Percentiles rank a stretch among this genome's conserved stretches.
Evolutionary conservation across 2,329 filamentous ascomycete species (phyloP).

Genomic region (Cytospora piceicola): DNA sequence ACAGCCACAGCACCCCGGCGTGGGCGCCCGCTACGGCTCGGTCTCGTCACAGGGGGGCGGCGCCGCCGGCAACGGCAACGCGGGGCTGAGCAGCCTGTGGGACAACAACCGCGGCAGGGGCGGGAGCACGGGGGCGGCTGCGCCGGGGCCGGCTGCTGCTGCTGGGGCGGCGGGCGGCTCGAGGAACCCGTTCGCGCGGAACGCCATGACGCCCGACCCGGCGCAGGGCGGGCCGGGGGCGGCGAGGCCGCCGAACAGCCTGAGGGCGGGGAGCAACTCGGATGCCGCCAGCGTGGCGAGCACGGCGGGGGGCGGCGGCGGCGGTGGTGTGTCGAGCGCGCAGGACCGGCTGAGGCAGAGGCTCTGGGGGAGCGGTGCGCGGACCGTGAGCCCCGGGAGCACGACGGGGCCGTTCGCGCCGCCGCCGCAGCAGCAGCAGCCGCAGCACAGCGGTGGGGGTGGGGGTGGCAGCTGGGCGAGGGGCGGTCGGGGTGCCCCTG

Average conservation of each 20-base stretch:
- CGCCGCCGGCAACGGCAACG: too few relatives aligned
- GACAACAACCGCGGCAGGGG: conserved; percentile 46
- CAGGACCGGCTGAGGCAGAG: conserved; percentile 83
- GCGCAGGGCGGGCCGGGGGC: conserved; percentile 40
- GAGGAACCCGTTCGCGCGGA: conserved; percentile 39
- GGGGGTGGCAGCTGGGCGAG: conserved; percentile 25
- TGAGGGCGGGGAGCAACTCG: conserved; percentile 65
- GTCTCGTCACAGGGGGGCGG: conserved; percentile 38
- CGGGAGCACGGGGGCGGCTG: conserved; percentile 31
- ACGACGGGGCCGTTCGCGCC: conserved; percentile 51
- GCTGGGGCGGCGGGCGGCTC: too few relatives aligned
- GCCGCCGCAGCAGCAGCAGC: conserved; percentile 39
- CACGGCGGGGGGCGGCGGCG: conserved; percentile 34
- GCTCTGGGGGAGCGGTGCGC: conserved; percentile 65
- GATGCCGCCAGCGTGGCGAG: conserved; percentile 31
- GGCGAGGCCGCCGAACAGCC: conserved; percentile 69
- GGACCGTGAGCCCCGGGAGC: conserved; percentile 58
- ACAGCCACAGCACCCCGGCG: conserved; percentile 42
- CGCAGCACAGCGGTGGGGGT: conserved; percentile 21
- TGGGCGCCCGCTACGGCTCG: conserved; percentile 59
- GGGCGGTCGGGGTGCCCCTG: conserved; percentile 33
- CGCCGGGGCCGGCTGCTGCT: too few relatives aligned
- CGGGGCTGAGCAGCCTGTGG: conserved; percentile 61
- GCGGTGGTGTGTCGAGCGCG: conserved; percentile 57
- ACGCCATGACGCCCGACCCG: conserved; percentile 41